A percentile compares a stretch with the other conserved stretches of the same genome.
These are phyloP conservation scores for Xylariaceae sp. DNA, from an alignment of 2,329 filamentous ascomycete species.

Conservation along the genomic window DNA sequence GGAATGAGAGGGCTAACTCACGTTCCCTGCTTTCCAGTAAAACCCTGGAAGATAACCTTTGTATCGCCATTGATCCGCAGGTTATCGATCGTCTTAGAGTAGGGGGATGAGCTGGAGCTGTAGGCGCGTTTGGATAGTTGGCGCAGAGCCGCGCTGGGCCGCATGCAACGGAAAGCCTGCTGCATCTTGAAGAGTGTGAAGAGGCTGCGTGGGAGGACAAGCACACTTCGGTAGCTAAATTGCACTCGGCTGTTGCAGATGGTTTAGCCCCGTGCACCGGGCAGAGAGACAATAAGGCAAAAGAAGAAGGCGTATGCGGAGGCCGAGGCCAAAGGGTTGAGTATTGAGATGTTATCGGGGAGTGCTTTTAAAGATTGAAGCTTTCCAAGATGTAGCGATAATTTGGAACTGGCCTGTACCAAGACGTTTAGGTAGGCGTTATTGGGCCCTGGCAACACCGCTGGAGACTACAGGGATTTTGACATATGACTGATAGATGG, in stretches of 20 bases:
- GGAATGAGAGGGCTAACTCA: slow-evolving; percentile 41
- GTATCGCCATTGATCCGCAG: slow-evolving; percentile 89
- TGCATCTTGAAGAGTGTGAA: slow-evolving; percentile 55
- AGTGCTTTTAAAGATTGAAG: slow-evolving; percentile 8
- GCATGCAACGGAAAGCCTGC: slow-evolving; percentile 72
- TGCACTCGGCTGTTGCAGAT: slow-evolving; percentile 14
- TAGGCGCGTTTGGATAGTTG: slow-evolving; percentile 64
- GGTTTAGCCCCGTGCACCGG: slow-evolving; percentile 1
- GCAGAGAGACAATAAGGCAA: slow-evolving; percentile 3
- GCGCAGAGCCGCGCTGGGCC: slow-evolving; percentile 60
- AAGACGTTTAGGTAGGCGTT: no score
- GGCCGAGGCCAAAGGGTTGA: background rate
- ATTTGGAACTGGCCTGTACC: slow-evolving; percentile 6
- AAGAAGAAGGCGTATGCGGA: background rate
- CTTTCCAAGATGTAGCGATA: slow-evolving; percentile 1
- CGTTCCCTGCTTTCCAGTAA: slow-evolving; percentile 96
- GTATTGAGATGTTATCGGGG: background rate
- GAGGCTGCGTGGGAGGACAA: slow-evolving; percentile 1
- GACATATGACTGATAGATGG: background rate
- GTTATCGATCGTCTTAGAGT: slow-evolving; percentile 72
- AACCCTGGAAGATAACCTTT: slow-evolving; percentile 94
- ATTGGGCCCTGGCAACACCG: slow-evolving; percentile 4
- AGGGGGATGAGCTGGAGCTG: slow-evolving; percentile 69
- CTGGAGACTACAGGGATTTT: no score
- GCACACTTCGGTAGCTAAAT: slow-evolving; percentile 5